Conservation (phyloP, 768 basidiomycete species). For the Solioccasus polychromus region DNA sequence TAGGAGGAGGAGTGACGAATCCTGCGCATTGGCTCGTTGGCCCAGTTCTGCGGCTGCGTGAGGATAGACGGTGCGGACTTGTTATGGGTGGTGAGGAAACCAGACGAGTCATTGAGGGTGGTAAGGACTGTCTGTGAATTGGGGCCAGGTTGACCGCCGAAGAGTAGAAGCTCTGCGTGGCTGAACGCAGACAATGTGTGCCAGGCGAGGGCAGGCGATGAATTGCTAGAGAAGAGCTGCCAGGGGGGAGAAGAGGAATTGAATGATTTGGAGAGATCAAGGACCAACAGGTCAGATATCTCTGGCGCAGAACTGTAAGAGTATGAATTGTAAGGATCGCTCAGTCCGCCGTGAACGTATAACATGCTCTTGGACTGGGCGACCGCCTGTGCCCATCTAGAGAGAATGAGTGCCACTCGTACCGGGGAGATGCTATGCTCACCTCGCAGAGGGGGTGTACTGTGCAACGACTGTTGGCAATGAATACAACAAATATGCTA, state of each 20-base stretch:
- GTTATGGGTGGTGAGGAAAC: constrained; percentile 46
- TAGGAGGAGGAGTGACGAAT: constrained; percentile 70
- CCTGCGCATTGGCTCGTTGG: constrained; percentile 65
- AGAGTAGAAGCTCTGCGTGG: constrained; percentile 51
- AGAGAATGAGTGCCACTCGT: constrained; percentile 6
- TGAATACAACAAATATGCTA: constrained; percentile 12
- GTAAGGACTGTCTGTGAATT: constrained; percentile 51
- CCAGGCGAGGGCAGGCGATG: constrained; percentile 69
- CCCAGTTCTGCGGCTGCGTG: constrained; percentile 52
- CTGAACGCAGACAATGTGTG: constrained; percentile 73
- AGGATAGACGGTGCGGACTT: constrained; percentile 43
- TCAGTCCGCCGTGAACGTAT: constrained; percentile 79
- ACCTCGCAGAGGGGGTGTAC: constrained; percentile 27
- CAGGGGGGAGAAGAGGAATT: constrained; percentile 64
- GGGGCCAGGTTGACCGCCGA: constrained; percentile 74
- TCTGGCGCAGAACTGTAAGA: constrained; percentile 76
- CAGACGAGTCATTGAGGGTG: constrained; percentile 60
- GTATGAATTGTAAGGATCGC: constrained; percentile 63
- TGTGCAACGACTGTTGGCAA: constrained; percentile 17
- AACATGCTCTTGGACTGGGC: constrained; percentile 57
- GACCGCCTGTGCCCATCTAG: constrained; percentile 83
- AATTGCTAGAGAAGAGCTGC: constrained; percentile 50
- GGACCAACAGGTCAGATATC: constrained; percentile 63
- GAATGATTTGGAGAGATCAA: constrained; percentile 65
- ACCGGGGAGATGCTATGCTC: neutral